phyloP scores from a whole-genome alignment of 345 rosid species.

The Turnera subulata region DNA sequence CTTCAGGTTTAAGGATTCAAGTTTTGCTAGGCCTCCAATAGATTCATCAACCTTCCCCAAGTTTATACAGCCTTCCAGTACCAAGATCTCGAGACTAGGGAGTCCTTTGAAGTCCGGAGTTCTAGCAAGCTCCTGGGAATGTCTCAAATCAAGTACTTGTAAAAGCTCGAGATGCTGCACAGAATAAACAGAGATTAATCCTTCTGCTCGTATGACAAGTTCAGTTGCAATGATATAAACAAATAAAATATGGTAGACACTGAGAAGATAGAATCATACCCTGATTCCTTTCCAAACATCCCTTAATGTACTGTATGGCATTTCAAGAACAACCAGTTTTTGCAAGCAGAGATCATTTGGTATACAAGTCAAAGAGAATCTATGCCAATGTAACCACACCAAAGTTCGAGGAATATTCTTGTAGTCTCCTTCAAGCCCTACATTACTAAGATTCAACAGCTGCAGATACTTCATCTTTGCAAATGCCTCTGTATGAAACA shows the following conservation, averaged over 20 bases:
- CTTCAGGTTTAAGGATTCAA: not conserved
- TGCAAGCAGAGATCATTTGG: not conserved
- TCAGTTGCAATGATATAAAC: not conserved
- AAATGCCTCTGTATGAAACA: not conserved
- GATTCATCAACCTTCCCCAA: constrained; percentile 3
- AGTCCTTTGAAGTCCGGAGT: constrained; percentile 1
- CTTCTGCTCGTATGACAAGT: not conserved
- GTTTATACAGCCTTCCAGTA: constrained; percentile 1
- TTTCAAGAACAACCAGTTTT: constrained; percentile 2
- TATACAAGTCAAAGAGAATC: not conserved
- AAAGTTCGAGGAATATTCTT: not conserved
- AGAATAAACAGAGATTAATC: too few species aligned
- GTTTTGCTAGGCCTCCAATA: not conserved
- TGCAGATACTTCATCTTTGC: not conserved
- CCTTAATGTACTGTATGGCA: not conserved
- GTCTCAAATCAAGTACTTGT: constrained; percentile 1
- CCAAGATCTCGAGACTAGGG: constrained; percentile 1
- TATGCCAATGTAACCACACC: not conserved
- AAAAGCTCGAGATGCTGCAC: not conserved
- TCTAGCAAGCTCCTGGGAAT: not conserved
- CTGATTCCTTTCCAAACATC: not conserved
- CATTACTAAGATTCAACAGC: not conserved
- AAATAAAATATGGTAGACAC: not conserved
- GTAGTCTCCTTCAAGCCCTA: not conserved
- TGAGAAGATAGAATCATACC: not conserved